phyloP scores from a whole-genome alignment of 1,139 yeast genomes.

The Saccharomyces hybrid region DNA sequence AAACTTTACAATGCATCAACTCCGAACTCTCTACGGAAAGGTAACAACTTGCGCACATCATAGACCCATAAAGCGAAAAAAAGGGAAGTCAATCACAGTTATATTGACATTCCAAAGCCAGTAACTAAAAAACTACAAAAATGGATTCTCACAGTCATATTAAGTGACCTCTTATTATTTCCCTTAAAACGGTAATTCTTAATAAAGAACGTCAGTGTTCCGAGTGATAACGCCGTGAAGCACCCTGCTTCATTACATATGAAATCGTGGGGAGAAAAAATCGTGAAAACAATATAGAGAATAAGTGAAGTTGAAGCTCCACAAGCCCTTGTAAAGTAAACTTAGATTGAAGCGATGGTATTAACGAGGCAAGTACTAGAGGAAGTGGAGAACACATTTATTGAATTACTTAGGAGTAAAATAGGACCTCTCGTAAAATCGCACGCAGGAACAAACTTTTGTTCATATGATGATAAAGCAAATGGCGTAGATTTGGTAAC shows the following conservation, averaged over 20 bases:
- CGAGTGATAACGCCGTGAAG: not conserved
- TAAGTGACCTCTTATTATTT: not conserved
- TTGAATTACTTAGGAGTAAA: slow-evolving; percentile 40
- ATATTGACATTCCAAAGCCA: not conserved
- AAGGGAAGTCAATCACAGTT: not conserved
- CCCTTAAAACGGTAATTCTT: not conserved
- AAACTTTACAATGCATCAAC: not conserved
- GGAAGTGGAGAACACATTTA: slow-evolving; percentile 33
- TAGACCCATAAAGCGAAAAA: not conserved
- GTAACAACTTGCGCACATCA: not conserved
- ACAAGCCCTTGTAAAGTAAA: not conserved
- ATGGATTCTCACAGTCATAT: not conserved
- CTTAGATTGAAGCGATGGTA: slow-evolving; percentile 9
- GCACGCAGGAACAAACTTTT: slow-evolving; percentile 39
- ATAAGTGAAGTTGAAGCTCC: not conserved
- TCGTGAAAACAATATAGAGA: not conserved
- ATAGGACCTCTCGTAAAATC: slow-evolving; percentile 44
- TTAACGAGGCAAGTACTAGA: slow-evolving; percentile 19
- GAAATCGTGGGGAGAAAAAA: not conserved
- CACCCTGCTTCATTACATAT: not conserved
- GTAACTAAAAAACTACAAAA: not conserved
- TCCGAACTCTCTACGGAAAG: not conserved
- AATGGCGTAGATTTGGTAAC: slow-evolving; percentile 55
- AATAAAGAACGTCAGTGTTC: not conserved
- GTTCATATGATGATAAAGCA: slow-evolving; percentile 45